phyloP scores from a whole-genome alignment of 78 protist species.

The Planoprotostelium fungivorum region DNA sequence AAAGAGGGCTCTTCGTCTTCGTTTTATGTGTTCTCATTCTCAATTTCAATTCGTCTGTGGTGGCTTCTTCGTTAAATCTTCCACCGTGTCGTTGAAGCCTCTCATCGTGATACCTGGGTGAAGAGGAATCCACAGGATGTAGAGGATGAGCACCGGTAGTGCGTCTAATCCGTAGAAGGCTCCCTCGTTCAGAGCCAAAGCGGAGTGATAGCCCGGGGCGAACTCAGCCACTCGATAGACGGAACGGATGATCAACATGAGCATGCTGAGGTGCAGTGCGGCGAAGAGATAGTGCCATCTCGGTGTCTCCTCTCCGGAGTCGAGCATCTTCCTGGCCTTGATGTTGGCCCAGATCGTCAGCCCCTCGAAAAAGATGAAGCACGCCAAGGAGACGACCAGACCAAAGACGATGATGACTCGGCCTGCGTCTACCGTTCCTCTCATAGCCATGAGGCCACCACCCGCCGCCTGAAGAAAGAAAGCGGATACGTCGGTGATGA shows the following conservation, averaged over 20 bases:
- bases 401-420: slow-evolving; percentile 21
- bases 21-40: too few relatives aligned
- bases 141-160: slow-evolving; percentile 11
- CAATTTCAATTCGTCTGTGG: too few relatives aligned
- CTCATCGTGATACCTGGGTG: too few relatives aligned
- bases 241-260: slow-evolving; percentile 13
- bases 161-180: slow-evolving; percentile 24
- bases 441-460: background rate
- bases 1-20: too few relatives aligned
- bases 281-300: slow-evolving; percentile 17
- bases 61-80: too few relatives aligned
- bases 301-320: slow-evolving; percentile 4
- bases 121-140: too few relatives aligned
- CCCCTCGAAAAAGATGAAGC: slow-evolving; percentile 15
- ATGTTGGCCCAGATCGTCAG: slow-evolving; percentile 9
- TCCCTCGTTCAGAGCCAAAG: slow-evolving; percentile 7
- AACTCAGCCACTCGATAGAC: slow-evolving; percentile 35
- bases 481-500: slow-evolving; percentile 12
- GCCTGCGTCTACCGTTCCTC: too few relatives aligned
- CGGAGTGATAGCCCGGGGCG: slow-evolving; percentile 27
- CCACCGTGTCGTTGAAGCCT: too few relatives aligned
- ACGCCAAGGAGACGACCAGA: background rate
- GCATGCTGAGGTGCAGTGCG: slow-evolving; percentile 7
- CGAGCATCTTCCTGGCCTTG: slow-evolving; percentile 1
- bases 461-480: slow-evolving; percentile 13